These are phyloP conservation scores for Mitragyna speciosa DNA, from an alignment of 257 asterid genomes.

Conservation along the genomic window DNA sequence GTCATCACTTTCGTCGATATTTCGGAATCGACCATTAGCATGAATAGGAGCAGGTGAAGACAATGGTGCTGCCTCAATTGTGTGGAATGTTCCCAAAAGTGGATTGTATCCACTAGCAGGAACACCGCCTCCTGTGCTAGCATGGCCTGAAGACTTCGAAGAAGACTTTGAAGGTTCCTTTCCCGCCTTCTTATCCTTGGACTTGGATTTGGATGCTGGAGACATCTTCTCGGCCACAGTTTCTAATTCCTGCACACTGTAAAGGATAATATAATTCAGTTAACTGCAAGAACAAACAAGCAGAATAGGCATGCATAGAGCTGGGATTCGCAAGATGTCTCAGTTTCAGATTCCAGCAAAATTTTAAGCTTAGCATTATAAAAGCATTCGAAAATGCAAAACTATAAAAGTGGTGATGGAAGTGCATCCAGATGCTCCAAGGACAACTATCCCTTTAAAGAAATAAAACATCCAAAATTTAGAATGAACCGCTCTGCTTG, in stretches of 20 bases:
- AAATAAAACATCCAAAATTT: neutral
- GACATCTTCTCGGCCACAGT: conserved; percentile 54
- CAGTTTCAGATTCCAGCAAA: neutral
- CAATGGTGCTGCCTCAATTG: conserved; percentile 60
- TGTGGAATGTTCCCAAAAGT: conserved; percentile 64
- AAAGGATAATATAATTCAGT: neutral
- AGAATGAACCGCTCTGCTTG: neutral
- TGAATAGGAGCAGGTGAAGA: conserved; percentile 51
- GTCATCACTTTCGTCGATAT: conserved; percentile 83
- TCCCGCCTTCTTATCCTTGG: conserved; percentile 71
- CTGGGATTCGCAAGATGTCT: neutral
- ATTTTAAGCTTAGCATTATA: neutral
- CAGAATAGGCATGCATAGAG: neutral
- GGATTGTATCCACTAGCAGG: conserved; percentile 89
- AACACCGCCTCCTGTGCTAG: conserved; percentile 46
- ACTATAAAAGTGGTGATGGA: neutral
- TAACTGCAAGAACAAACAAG: neutral
- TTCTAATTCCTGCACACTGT: conserved; percentile 37
- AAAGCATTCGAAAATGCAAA: neutral
- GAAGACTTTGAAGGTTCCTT: conserved; percentile 69
- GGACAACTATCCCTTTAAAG: neutral
- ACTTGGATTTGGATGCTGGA: conserved; percentile 68
- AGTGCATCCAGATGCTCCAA: neutral
- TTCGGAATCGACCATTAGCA: conserved; percentile 72
- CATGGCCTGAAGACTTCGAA: conserved; percentile 61